Evolutionary conservation across 805 yeast species (phyloP).

Genomic region (Saturnispora ahearnii): DNA sequence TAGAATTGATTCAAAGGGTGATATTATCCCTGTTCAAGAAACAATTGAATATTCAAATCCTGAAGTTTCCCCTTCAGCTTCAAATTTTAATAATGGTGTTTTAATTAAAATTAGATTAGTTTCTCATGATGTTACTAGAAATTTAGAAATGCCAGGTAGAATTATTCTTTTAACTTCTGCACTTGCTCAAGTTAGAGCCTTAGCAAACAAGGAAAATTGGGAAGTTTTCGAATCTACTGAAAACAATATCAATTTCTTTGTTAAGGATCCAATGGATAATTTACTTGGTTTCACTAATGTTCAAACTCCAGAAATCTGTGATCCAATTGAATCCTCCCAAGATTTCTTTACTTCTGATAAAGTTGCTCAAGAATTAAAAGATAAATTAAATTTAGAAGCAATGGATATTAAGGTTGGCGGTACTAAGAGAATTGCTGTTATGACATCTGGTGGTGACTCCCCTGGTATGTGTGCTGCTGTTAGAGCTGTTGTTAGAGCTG

Average conservation of each 20-base stretch:
- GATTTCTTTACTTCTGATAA: conserved; percentile 11
- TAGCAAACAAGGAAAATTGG: conserved; percentile 17
- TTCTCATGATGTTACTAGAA: conserved; percentile 28
- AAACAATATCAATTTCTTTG: conserved; percentile 24
- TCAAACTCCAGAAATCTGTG: conserved; percentile 15
- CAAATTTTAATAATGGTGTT: conserved; percentile 32
- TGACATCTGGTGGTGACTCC: conserved; percentile 98
- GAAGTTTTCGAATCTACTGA: conserved; percentile 13
- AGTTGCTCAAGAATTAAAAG: neutral
- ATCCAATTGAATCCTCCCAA: conserved; percentile 2
- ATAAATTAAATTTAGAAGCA: neutral
- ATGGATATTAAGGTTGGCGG: neutral
- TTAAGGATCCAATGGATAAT: conserved; percentile 61
- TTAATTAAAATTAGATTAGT: conserved; percentile 39
- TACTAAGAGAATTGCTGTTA: conserved; percentile 60
- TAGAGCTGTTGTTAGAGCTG: conserved; percentile 90
- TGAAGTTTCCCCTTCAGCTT: conserved; percentile 8
- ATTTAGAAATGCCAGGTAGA: conserved; percentile 28
- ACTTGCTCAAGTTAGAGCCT: conserved; percentile 20
- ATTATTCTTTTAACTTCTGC: conserved; percentile 35
- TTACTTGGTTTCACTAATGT: conserved; percentile 45
- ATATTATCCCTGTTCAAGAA: conserved; percentile 31
- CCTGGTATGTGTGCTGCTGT: conserved; percentile 98
- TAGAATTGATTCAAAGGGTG: conserved; percentile 14
- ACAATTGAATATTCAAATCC: conserved; percentile 23